These are phyloP conservation scores for Kodamaea nitidulidarum DNA, from an alignment of 805 yeast genomes.

Conservation along the genomic window DNA sequence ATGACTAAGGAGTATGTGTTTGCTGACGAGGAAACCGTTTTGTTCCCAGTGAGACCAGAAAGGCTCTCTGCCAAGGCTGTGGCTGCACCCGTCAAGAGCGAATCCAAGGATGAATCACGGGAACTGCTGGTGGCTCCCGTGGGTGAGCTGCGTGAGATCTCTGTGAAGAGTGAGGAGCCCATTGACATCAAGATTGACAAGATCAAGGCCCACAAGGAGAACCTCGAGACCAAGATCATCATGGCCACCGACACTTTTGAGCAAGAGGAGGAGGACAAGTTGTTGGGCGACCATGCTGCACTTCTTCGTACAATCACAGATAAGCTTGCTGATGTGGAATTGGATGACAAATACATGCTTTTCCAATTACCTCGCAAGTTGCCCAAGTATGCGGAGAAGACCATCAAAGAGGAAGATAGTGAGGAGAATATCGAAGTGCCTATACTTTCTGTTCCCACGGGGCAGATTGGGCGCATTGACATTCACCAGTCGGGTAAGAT, in stretches of 20 bases:
- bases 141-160: constrained; percentile 19
- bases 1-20: constrained; percentile 59
- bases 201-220: constrained; percentile 23
- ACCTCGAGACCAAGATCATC: constrained; percentile 25
- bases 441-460: constrained; percentile 27
- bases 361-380: constrained; percentile 49
- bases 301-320: constrained; percentile 26
- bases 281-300: constrained; percentile 28
- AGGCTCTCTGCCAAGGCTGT: constrained; percentile 35
- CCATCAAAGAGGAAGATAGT: not conserved
- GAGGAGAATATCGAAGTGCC: not conserved
- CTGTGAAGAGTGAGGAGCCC: constrained; percentile 28
- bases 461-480: constrained; percentile 69
- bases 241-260: constrained; percentile 28
- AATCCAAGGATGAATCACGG: constrained; percentile 4
- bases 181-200: constrained; percentile 24
- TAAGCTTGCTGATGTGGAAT: constrained; percentile 17
- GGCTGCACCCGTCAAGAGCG: constrained; percentile 8
- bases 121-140: constrained; percentile 8
- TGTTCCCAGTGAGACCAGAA: constrained; percentile 70
- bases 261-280: constrained; percentile 27
- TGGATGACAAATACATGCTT: constrained; percentile 25
- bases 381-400: constrained; percentile 29
- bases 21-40: constrained; percentile 48
- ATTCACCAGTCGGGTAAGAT: constrained; percentile 82